A percentile compares a stretch with the other conserved stretches of the same genome.
phyloP scores from a whole-genome alignment of 2,329 filamentous ascomycete species.

The Colletotrichum endophyticum region DNA sequence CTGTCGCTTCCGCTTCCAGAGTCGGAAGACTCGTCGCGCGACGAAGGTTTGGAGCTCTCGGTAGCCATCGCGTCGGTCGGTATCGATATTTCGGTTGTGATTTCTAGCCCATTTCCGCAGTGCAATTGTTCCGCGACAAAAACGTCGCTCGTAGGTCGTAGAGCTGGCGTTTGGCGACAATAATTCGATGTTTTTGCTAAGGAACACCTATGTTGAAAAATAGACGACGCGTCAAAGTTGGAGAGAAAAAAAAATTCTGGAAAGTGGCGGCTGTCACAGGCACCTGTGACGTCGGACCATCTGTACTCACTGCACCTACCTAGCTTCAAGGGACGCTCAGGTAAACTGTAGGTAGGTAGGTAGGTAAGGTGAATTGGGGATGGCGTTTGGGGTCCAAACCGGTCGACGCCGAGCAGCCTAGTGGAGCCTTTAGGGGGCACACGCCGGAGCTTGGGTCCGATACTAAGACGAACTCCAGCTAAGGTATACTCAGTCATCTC shows the following conservation, averaged over 20 bases:
- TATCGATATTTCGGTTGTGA: neutral
- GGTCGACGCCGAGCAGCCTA: neutral
- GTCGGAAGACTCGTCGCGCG: slow-evolving; percentile 21
- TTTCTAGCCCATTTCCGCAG: slow-evolving; percentile 9
- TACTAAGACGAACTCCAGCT: neutral
- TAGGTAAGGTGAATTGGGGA: neutral
- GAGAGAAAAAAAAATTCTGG: slow-evolving; percentile 1
- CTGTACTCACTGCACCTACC: neutral
- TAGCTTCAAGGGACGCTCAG: neutral
- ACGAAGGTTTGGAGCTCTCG: neutral
- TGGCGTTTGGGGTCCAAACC: neutral
- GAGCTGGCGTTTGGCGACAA: neutral
- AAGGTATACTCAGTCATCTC: neutral
- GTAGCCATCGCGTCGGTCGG: slow-evolving; percentile 18
- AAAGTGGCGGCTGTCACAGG: slow-evolving; percentile 6
- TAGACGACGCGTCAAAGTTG: slow-evolving; percentile 2
- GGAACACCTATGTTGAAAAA: neutral
- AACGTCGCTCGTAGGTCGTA: neutral
- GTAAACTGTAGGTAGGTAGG: neutral
- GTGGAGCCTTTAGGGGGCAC: neutral
- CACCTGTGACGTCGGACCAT: slow-evolving; percentile 14
- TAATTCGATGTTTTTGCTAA: neutral
- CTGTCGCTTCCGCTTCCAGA: slow-evolving; percentile 31
- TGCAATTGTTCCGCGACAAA: neutral
- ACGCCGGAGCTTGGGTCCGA: neutral